Base-by-base conservation (phyloP, 2,329 filamentous ascomycete species). In the Polychaeton citri region DNA sequence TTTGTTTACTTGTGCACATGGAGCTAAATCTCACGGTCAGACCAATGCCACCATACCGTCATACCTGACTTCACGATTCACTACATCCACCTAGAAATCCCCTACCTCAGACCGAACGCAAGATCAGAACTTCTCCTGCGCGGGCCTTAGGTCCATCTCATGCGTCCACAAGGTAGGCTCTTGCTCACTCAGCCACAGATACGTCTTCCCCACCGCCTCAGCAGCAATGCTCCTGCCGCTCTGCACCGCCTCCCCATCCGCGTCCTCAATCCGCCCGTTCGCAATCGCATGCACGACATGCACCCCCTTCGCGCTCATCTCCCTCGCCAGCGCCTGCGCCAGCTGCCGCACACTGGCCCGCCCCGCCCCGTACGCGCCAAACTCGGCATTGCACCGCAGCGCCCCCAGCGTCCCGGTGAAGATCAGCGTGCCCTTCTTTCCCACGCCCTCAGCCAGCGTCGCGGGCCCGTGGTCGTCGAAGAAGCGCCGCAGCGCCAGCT, bases 281-380 rank as follows among this genome's bases (percentile, higher is more conserved):
- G 67, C 69, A 40, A 76, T 70, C 2, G 71, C 63, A 52, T 76
- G 72, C n/a, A 68, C 69, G 3, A 74, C 69, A 50, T 76, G 70
- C 0, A 76, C 53, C 2, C 71, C 71, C 40, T 64, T 66, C n/a
- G 61, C 60, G 43, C 64, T 70, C 54, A 74, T 68, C 51, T 76
- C 72, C 24, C 69, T 63, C 0, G 69, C 70, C 30, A 76, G 51
- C 6, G 62, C 66, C 50, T 74, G 70, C 1, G 69, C 69, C 9
- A 75, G 53, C 52, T 73, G 71, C 24, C 71, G 53, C 5, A 71
- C 68, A 1, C 65, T 65, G 0, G 66, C 59, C 3, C 70, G 55
- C 1, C 65, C 64, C 5, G 69, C 71, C 6, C 71, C 71, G 41
- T 75, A 75, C 1, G 69, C 64, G 1, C 63, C 68, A 41, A 60